These are phyloP conservation scores for Ogataea methylovora DNA, from an alignment of 805 yeast species.

Conservation along the genomic window DNA sequence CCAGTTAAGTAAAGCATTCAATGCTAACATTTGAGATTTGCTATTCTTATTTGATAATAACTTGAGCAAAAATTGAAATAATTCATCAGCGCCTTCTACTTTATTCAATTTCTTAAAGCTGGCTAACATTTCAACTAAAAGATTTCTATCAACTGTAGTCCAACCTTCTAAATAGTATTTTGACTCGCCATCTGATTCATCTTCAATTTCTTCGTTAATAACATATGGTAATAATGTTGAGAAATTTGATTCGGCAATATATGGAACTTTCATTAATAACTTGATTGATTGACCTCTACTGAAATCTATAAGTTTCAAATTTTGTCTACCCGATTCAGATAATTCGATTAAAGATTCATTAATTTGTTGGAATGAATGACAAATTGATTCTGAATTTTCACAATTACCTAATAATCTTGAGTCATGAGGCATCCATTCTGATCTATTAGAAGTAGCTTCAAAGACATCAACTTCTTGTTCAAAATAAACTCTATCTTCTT, in stretches of 20 bases:
- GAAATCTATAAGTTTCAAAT: slow-evolving; percentile 31
- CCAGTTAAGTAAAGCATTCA: slow-evolving; percentile 61
- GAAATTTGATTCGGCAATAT: slow-evolving; percentile 61
- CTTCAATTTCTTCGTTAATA: slow-evolving; percentile 24
- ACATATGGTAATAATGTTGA: slow-evolving; percentile 51
- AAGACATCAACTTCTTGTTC: slow-evolving; percentile 8
- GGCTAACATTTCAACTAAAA: slow-evolving; percentile 54
- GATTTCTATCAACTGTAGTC: slow-evolving; percentile 41
- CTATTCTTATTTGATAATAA: slow-evolving; percentile 55
- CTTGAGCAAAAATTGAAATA: slow-evolving; percentile 44
- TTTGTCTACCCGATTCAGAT: slow-evolving; percentile 29
- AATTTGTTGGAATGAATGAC: slow-evolving; percentile 26
- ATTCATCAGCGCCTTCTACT: slow-evolving; percentile 42
- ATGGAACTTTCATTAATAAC: slow-evolving; percentile 51
- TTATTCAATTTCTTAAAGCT: slow-evolving; percentile 56
- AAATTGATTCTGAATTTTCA: slow-evolving; percentile 18
- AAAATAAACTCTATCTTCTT: slow-evolving; percentile 6
- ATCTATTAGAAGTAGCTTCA: slow-evolving; percentile 6
- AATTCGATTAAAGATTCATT: slow-evolving; percentile 30
- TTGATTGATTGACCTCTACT: slow-evolving; percentile 52
- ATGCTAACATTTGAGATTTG: slow-evolving; percentile 64
- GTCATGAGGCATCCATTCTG: slow-evolving; percentile 38
- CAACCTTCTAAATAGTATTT: slow-evolving; percentile 12
- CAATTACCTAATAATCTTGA: slow-evolving; percentile 36
- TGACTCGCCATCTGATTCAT: slow-evolving; percentile 5